Evolutionary conservation across 2,329 filamentous ascomycete species (phyloP).

Genomic region (Beauveria varroae): DNA sequence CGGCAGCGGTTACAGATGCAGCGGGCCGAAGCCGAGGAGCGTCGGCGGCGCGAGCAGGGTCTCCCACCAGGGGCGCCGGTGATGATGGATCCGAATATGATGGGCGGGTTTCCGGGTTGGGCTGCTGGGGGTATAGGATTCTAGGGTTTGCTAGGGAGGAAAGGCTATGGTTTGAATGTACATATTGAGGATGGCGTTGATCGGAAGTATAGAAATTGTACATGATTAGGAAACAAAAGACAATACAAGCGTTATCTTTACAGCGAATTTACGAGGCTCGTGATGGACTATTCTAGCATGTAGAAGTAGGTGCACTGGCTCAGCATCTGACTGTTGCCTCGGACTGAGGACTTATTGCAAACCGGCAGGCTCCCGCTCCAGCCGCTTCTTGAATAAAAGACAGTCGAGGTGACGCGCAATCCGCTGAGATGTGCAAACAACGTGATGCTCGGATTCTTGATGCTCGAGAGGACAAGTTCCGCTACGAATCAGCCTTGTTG

Average conservation of each 20-base stretch:
- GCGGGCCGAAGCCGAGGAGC: conserved; percentile 30
- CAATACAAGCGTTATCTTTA: background rate
- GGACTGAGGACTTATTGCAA: no score
- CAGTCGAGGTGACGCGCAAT: background rate
- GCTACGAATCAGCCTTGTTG: background rate
- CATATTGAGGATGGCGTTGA: conserved; percentile 1
- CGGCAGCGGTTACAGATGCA: conserved; percentile 61
- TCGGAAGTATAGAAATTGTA: background rate
- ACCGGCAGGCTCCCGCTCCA: no score
- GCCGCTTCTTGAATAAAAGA: background rate
- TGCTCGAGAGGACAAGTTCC: background rate
- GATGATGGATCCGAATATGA: conserved; percentile 16
- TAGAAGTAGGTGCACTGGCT: no score
- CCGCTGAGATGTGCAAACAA: background rate
- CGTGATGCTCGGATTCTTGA: background rate
- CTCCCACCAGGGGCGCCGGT: conserved; percentile 19
- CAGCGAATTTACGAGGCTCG: background rate
- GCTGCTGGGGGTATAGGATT: conserved; percentile 29
- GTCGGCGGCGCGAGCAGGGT: conserved; percentile 25
- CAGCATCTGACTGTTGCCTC: no score
- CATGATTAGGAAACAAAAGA: background rate
- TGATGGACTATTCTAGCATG: background rate
- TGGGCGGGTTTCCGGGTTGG: conserved; percentile 27
- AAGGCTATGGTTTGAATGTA: background rate
- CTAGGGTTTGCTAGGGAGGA: conserved; percentile 12